These are phyloP conservation scores for Fusarium odoratissimum DNA, from an alignment of 2,329 filamentous ascomycete genomes.

Conservation along the genomic window DNA sequence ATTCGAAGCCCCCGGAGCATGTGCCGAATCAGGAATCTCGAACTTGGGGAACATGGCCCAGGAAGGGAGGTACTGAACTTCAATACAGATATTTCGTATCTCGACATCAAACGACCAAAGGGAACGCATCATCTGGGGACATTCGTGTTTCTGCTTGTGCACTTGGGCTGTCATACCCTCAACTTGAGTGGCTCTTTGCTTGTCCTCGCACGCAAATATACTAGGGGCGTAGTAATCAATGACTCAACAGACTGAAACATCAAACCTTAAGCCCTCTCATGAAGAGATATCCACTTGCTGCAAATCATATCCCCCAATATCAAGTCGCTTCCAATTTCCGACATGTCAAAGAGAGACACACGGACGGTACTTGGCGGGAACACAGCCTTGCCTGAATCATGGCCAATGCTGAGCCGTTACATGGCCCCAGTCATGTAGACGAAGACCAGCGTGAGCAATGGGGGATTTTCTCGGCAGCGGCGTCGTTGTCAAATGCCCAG, in stretches of 20 bases:
- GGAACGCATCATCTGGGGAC: not conserved
- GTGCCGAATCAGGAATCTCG: slow-evolving; percentile 36
- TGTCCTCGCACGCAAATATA: slow-evolving; percentile 19
- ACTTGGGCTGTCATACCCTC: slow-evolving; percentile 3
- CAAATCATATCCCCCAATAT: slow-evolving; percentile 13
- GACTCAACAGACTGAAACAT: slow-evolving; percentile 6
- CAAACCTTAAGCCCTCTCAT: slow-evolving; percentile 17
- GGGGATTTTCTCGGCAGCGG: slow-evolving; percentile 33
- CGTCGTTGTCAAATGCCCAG: slow-evolving; percentile 24
- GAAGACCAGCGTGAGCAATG: slow-evolving; percentile 7
- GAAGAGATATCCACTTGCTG: slow-evolving; percentile 1
- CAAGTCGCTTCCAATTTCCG: slow-evolving; percentile 21
- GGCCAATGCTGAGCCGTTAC: slow-evolving; percentile 5
- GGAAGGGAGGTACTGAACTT: not conserved
- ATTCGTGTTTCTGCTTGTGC: not conserved
- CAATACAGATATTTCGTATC: not conserved
- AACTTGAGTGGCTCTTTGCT: slow-evolving; percentile 18
- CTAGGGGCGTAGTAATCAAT: not conserved
- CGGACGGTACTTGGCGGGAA: not conserved
- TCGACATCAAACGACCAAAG: not conserved
- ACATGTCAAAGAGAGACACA: not conserved
- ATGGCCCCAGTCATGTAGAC: slow-evolving; percentile 13
- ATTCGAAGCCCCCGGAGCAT: slow-evolving; percentile 18
- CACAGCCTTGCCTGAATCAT: slow-evolving; percentile 20
- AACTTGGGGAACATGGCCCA: not conserved